Evolutionary conservation across 2,329 filamentous ascomycete genomes (phyloP).

Genomic region (Mycosphaerella sp.): DNA sequence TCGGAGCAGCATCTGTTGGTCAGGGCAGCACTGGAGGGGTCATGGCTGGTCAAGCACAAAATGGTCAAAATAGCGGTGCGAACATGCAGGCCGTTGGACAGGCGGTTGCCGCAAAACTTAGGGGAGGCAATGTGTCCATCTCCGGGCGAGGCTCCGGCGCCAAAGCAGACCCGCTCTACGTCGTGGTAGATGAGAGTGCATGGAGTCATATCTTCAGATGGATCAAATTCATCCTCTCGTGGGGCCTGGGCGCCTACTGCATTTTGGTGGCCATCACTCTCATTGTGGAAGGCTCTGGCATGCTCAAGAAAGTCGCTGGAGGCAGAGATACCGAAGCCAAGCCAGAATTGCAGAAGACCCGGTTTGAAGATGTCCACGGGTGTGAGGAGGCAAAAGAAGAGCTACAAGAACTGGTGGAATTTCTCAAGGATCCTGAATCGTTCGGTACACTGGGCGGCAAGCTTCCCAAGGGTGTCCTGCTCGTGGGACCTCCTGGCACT

Average conservation of each 20-base stretch:
- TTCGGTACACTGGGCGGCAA: constrained; percentile 94
- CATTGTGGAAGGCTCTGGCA: constrained; percentile 71
- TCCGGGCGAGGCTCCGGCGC: constrained; percentile 55
- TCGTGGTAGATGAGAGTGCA: constrained; percentile 87
- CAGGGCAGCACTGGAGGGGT: constrained; percentile 16
- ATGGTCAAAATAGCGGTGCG: constrained; percentile 39
- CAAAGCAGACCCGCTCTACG: constrained; percentile 83
- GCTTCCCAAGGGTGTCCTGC: constrained; percentile 89
- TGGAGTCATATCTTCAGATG: constrained; percentile 78
- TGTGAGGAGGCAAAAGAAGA: constrained; percentile 99
- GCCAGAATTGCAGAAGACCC: constrained; percentile 83
- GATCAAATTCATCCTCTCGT: constrained; percentile 78
- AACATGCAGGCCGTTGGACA: constrained; percentile 71
- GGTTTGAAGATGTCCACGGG: constrained; percentile 90
- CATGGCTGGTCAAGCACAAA: constrained; percentile 29
- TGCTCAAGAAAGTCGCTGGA: constrained; percentile 70
- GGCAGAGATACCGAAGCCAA: constrained; percentile 75
- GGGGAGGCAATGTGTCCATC: constrained; percentile 59
- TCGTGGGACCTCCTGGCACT: constrained; percentile 92
- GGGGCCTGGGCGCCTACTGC: constrained; percentile 71
- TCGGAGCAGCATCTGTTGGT: constrained; percentile 45
- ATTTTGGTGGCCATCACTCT: constrained; percentile 73
- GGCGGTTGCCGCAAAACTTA: constrained; percentile 66
- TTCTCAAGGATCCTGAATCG: constrained; percentile 84
- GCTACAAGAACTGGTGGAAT: constrained; percentile 92